Percentiles rank a stretch among this genome's conserved stretches.
Conservation (phyloP, 2,329 filamentous ascomycete species). For the Calonectria naviculata region DNA sequence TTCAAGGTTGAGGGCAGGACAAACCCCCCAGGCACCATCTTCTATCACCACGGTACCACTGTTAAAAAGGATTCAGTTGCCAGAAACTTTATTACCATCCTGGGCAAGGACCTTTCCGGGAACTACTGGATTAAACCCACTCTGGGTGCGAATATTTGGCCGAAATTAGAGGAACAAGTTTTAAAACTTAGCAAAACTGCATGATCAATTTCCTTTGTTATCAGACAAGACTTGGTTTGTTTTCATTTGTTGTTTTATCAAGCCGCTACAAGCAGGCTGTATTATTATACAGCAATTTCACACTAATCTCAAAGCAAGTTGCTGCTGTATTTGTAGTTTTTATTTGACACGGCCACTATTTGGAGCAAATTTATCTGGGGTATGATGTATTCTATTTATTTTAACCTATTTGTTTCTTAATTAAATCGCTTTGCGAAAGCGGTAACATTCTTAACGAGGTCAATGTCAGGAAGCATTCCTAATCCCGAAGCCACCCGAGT, state of each 20-base stretch:
- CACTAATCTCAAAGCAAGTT: background rate
- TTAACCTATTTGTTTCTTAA: background rate
- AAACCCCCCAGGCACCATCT: background rate
- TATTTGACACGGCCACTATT: background rate
- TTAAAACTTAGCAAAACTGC: background rate
- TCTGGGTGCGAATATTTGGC: background rate
- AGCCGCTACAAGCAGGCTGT: background rate
- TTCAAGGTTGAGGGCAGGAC: background rate
- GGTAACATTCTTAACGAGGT: constrained; percentile 40
- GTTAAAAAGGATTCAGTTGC: background rate
- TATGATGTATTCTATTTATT: background rate
- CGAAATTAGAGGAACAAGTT: background rate
- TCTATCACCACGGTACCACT: background rate
- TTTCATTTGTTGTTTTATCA: background rate
- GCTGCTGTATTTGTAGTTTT: too few relatives aligned
- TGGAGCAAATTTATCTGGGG: too few relatives aligned
- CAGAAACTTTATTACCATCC: background rate
- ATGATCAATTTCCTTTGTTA: background rate
- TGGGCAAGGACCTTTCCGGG: background rate
- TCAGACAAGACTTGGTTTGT: too few relatives aligned
- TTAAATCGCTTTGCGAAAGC: constrained; percentile 22
- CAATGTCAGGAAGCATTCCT: constrained; percentile 60
- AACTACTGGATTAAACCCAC: background rate
- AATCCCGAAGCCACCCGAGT: constrained; percentile 62
- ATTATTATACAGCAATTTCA: too few relatives aligned